Conservation (phyloP, 139 green algal species). For the Astrephomene gubernaculifera region DNA sequence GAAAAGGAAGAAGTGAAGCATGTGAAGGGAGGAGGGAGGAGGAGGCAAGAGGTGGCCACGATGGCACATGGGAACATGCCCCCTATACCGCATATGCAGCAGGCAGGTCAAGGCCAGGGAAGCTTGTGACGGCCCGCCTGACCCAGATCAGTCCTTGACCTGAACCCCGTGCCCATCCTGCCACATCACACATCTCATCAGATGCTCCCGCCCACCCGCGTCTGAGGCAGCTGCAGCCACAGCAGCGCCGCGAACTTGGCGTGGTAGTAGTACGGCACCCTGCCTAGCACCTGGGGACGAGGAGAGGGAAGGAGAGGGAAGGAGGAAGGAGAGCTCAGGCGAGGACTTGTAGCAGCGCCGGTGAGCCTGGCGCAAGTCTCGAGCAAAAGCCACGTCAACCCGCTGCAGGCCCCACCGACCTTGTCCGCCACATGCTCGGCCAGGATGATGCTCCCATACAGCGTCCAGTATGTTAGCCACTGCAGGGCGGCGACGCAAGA, state of each 20-base stretch:
- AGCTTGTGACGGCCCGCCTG: background rate
- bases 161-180: background rate
- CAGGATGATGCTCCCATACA: constrained; percentile 28
- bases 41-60: background rate
- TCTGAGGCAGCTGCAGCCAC: constrained; percentile 67
- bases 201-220: constrained; percentile 34
- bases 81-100: background rate
- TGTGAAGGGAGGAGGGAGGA: background rate
- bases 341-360: too few species aligned
- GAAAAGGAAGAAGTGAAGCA: background rate
- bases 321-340: background rate
- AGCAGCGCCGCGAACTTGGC: constrained; percentile 69
- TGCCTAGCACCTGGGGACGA: constrained; percentile 4
- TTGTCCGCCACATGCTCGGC: constrained; percentile 23
- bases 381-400: too few species aligned
- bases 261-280: constrained; percentile 69
- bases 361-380: too few species aligned
- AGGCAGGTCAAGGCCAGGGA: background rate
- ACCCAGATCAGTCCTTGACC: background rate
- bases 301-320: background rate
- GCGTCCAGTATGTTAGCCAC: constrained; percentile 48
- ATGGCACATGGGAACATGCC: background rate
- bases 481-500: too few species aligned
- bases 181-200: too few species aligned
- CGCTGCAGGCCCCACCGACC: too few species aligned